These are phyloP conservation scores for Kuraishia ogatae DNA, from an alignment of 805 yeast species.

Conservation along the genomic window DNA sequence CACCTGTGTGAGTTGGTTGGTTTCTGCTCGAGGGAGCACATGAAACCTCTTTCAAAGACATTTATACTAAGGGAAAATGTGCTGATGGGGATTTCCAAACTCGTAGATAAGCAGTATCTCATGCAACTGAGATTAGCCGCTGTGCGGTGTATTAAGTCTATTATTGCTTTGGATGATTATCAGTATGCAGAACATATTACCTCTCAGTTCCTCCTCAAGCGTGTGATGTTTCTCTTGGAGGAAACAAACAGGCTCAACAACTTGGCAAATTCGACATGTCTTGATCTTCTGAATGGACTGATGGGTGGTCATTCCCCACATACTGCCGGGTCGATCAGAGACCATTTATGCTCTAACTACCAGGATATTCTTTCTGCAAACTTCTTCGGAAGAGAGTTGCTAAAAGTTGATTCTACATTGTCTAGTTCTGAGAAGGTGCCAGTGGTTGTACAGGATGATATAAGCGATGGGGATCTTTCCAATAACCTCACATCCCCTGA, in stretches of 20 bases:
- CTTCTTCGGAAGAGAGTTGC: constrained; percentile 14
- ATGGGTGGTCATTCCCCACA: constrained; percentile 11
- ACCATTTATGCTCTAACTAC: constrained; percentile 13
- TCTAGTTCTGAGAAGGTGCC: not conserved
- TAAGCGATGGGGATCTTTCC: constrained; percentile 1
- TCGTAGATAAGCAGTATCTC: constrained; percentile 34
- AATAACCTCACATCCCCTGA: constrained; percentile 1
- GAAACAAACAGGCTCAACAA: constrained; percentile 44
- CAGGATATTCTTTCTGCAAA: constrained; percentile 8
- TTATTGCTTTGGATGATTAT: constrained; percentile 56
- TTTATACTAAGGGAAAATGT: constrained; percentile 57
- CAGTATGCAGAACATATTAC: constrained; percentile 49
- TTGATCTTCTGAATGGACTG: constrained; percentile 38
- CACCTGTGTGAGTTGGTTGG: constrained; percentile 64
- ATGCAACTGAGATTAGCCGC: constrained; percentile 58
- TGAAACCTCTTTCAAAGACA: constrained; percentile 42
- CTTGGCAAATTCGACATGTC: constrained; percentile 64
- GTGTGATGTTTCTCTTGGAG: constrained; percentile 38
- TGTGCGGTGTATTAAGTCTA: constrained; percentile 56
- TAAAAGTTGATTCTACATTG: not conserved
- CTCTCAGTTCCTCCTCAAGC: constrained; percentile 41
- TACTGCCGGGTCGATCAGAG: constrained; percentile 13
- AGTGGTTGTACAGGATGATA: not conserved
- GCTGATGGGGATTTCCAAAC: constrained; percentile 41
- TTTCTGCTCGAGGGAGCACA: constrained; percentile 63